Evolutionary conservation across 148 eudicot genomes (phyloP).

Genomic region (Beta vulgaris): DNA sequence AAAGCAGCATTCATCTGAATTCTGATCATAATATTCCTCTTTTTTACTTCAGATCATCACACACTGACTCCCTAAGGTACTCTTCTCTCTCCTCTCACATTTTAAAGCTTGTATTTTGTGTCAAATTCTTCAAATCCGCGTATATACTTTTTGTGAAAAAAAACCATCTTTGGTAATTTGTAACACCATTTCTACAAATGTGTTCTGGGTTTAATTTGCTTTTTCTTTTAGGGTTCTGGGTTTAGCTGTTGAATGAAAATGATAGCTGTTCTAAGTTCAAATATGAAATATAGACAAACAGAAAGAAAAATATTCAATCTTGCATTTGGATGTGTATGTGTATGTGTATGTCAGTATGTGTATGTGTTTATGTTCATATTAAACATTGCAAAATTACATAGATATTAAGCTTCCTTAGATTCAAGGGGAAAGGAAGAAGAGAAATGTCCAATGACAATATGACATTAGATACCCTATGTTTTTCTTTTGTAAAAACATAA

Average conservation of each 20-base stretch:
- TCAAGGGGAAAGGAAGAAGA: background rate
- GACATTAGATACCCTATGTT: background rate
- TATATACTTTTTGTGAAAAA: background rate
- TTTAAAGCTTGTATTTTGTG: background rate
- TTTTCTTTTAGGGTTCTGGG: background rate
- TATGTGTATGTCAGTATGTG: background rate
- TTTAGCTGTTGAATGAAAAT: no score
- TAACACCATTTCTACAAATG: background rate
- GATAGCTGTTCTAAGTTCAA: background rate
- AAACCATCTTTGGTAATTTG: background rate
- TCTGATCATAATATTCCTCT: background rate
- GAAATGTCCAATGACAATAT: no score
- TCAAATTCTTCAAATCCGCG: background rate
- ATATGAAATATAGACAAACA: background rate
- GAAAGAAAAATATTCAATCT: background rate
- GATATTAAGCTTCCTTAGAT: background rate
- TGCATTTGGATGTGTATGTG: background rate
- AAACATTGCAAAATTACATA: background rate
- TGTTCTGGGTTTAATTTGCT: background rate
- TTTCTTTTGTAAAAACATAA: no score
- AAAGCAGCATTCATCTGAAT: no score
- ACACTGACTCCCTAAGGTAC: constrained; percentile 3
- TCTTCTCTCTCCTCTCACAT: constrained; percentile 5
- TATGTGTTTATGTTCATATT: background rate
- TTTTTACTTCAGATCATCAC: background rate